Conservation (phyloP, 2,329 filamentous ascomycete genomes). For the Apiospora saccharicola region DNA sequence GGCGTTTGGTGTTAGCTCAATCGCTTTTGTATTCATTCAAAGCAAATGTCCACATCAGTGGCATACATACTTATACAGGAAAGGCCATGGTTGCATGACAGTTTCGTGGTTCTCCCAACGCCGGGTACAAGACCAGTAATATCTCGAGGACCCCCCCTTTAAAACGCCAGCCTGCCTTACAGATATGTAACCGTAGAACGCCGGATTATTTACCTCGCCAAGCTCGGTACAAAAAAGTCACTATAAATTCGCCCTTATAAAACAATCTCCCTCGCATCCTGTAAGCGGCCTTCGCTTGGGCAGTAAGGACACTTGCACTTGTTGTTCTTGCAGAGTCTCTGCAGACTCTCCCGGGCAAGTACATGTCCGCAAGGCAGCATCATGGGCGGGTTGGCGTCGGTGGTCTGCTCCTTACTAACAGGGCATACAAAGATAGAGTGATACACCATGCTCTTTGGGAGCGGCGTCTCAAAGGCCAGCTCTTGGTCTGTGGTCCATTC, state of each 20-base stretch:
- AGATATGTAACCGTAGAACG: not conserved
- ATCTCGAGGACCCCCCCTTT: not conserved
- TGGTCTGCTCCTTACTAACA: conserved; percentile 95
- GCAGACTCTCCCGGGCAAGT: conserved; percentile 83
- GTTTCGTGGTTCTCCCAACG: not conserved
- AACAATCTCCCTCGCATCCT: conserved; percentile 78
- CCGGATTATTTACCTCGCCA: not conserved
- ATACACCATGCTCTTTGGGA: conserved; percentile 72
- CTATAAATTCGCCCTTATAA: conserved; percentile 51
- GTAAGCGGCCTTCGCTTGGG: conserved; percentile 79
- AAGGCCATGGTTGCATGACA: not conserved
- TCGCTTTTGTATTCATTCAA: not conserved
- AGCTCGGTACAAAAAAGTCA: not conserved
- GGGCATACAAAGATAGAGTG: conserved; percentile 98
- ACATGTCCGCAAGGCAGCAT: conserved; percentile 97
- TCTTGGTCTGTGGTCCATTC: conserved; percentile 96
- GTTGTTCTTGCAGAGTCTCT: conserved; percentile 78
- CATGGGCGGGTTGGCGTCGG: conserved; percentile 92
- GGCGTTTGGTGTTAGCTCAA: not conserved
- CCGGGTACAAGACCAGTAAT: not conserved
- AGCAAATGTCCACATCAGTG: not conserved
- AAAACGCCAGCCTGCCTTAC: not conserved
- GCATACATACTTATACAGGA: not conserved
- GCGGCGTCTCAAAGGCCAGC: conserved; percentile 77
- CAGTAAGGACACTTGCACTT: conserved; percentile 98